Base-by-base conservation (phyloP, 1,284 basidiomycete species). In the Trichosporon coremiiforme region DNA sequence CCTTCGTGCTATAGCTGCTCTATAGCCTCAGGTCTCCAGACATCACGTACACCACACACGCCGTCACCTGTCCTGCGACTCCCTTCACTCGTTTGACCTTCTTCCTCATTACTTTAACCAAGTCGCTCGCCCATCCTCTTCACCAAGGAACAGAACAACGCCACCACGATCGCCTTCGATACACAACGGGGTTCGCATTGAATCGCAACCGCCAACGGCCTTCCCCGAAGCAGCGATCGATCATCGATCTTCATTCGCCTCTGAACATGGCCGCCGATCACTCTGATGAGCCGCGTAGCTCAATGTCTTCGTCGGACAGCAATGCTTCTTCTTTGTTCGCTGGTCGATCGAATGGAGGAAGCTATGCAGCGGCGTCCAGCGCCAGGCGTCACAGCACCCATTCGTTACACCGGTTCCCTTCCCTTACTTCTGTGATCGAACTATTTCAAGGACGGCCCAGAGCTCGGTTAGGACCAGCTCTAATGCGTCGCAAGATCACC, bases 311-410 rank as follows among this genome's bases (percentile, higher is more conserved):
- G 57, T 31, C 57, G 17, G 15, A 60, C 15, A 60, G 57, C 31
- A 33, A n/a, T 33, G 29, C 57, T 60, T 60, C 57, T n/a, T 60
- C 31, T n/a, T 31, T 60, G 31, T 33, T 33, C 29, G 7, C 6
- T n/a, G 13, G 57, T n/a, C 57, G 29, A 35, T 31, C 7, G 5
- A 31, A 33, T 9, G 29, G 15, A n/a, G 57, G 57, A 33, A 33
- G 57, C 17, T n/a, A 31, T 33, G 29, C 57, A 12, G 31, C 57
- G 4, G 31, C 29, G 8, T 20, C 57, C 29, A 22, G n/a, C 17
- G 35, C 13, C 31, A 60, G 57, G 57, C 57, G 57, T 60, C 57
- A 60, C 57, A 60, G 57, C 29, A 60, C 20, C 29, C 15, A 60
- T 33, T 33, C 57, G 31, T 33, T 60, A 35, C 57, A 25, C 17